Percentiles rank a stretch among this genome's conserved stretches.
Evolutionary conservation across 1,139 yeast genomes (phyloP).

Genomic region (Yamadazyma diospyri): DNA sequence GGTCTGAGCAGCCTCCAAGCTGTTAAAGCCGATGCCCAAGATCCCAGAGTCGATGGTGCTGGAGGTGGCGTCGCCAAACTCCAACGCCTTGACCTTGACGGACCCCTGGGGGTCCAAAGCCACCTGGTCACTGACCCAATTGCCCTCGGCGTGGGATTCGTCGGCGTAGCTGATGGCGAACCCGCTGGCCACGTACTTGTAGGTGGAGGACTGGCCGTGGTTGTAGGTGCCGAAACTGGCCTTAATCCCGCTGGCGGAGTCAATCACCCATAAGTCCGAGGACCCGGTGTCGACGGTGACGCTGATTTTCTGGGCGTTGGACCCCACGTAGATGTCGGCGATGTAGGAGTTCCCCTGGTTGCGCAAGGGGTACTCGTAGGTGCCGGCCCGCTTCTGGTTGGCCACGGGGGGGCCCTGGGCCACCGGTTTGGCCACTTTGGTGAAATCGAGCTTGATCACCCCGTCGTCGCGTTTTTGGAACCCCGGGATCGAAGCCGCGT

Average conservation of each 20-base stretch:
- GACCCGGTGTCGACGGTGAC: slow-evolving; percentile 46
- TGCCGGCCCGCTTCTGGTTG: slow-evolving; percentile 5
- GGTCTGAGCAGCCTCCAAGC: slow-evolving; percentile 9
- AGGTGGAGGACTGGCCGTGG: slow-evolving; percentile 18
- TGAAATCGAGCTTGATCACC: slow-evolving; percentile 12
- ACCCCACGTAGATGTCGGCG: slow-evolving; percentile 37
- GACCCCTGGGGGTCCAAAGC: slow-evolving; percentile 10
- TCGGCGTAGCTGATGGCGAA: slow-evolving; percentile 58
- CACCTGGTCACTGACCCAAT: slow-evolving; percentile 51
- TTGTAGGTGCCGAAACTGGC: slow-evolving; percentile 13
- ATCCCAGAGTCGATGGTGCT: slow-evolving; percentile 28
- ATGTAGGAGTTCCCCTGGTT: slow-evolving; percentile 48
- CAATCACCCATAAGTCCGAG: slow-evolving; percentile 43
- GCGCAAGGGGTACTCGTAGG: slow-evolving; percentile 29
- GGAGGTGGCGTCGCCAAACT: slow-evolving; percentile 10
- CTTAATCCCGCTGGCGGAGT: slow-evolving; percentile 9
- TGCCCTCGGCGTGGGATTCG: slow-evolving; percentile 55
- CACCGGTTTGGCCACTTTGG: not conserved
- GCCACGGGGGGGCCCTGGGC: not conserved
- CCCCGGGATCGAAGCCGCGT: slow-evolving; percentile 12
- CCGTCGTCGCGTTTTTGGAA: slow-evolving; percentile 13
- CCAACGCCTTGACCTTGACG: slow-evolving; percentile 2
- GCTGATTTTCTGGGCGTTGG: slow-evolving; percentile 25
- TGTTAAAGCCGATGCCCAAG: slow-evolving; percentile 46
- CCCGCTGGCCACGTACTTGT: slow-evolving; percentile 29